Conservation (phyloP, 2,329 filamentous ascomycete species). For the Pseudonectria buxi region DNA sequence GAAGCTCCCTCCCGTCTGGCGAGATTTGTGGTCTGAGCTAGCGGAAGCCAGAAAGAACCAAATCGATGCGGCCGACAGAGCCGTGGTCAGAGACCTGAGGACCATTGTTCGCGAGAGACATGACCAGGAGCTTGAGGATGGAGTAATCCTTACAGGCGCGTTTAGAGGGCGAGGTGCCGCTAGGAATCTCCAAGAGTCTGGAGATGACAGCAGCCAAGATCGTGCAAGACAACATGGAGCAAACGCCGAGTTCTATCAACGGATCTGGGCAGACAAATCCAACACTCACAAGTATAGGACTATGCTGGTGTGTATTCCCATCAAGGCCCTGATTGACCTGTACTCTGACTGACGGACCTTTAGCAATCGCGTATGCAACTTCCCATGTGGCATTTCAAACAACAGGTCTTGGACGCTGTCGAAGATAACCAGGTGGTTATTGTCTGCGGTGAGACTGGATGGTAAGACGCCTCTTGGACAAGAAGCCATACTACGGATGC, state of each 20-base stretch:
- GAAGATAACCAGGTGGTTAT: slow-evolving; percentile 81
- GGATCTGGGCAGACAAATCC: slow-evolving; percentile 54
- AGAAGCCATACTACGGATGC: not conserved
- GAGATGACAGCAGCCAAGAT: slow-evolving; percentile 43
- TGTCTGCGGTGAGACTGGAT: slow-evolving; percentile 93
- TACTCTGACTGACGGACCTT: slow-evolving; percentile 6
- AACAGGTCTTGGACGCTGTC: slow-evolving; percentile 70
- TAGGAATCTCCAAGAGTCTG: slow-evolving; percentile 40
- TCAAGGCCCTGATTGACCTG: not conserved
- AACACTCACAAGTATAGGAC: slow-evolving; percentile 58
- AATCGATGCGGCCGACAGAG: slow-evolving; percentile 63
- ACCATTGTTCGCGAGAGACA: slow-evolving; percentile 61
- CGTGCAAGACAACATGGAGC: slow-evolving; percentile 31
- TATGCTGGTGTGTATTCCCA: slow-evolving; percentile 58
- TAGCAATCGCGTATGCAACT: slow-evolving; percentile 65
- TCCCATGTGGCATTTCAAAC: slow-evolving; percentile 81
- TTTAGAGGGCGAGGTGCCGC: slow-evolving; percentile 56
- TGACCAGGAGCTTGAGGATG: slow-evolving; percentile 64
- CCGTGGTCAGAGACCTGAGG: slow-evolving; percentile 60
- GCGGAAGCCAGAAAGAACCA: slow-evolving; percentile 62
- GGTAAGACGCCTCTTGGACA: slow-evolving; percentile 33
- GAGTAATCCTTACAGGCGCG: slow-evolving; percentile 68
- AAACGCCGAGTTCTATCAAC: slow-evolving; percentile 45
- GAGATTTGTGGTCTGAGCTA: slow-evolving; percentile 79
- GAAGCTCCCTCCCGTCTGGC: slow-evolving; percentile 71